phyloP scores from a whole-genome alignment of 2,329 filamentous ascomycete genomes.

The Aureobasidium vineae region DNA sequence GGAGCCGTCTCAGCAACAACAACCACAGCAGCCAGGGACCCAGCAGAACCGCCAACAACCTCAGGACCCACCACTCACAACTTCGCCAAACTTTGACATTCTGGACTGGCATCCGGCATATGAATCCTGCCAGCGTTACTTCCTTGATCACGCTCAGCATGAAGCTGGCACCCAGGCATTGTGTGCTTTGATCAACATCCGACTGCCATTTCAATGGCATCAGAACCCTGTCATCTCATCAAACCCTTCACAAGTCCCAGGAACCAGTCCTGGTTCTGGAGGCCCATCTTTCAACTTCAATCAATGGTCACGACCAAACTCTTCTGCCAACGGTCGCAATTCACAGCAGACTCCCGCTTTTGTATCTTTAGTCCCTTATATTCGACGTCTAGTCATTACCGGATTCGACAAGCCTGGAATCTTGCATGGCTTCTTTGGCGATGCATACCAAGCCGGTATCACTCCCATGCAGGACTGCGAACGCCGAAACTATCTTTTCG shows the following conservation, averaged over 20 bases:
- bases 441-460: slow-evolving; percentile 80
- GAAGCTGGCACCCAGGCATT: slow-evolving; percentile 79
- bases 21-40: slow-evolving; percentile 6
- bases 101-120: slow-evolving; percentile 93
- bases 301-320: slow-evolving; percentile 39
- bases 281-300: slow-evolving; percentile 33
- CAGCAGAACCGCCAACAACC: slow-evolving; percentile 6
- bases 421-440: slow-evolving; percentile 96
- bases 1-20: slow-evolving; percentile 5
- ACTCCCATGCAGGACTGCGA: slow-evolving; percentile 84
- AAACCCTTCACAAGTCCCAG: slow-evolving; percentile 29
- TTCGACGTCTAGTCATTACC: slow-evolving; percentile 84
- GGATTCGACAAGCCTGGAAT: slow-evolving; percentile 84
- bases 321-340: slow-evolving; percentile 40
- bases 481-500: slow-evolving; percentile 90
- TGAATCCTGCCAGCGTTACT: slow-evolving; percentile 85
- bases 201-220: slow-evolving; percentile 76
- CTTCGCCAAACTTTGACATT: slow-evolving; percentile 65
- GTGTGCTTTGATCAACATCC: slow-evolving; percentile 88
- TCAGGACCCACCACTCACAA: slow-evolving; percentile 35
- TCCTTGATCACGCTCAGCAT: slow-evolving; percentile 87
- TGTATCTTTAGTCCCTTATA: slow-evolving; percentile 80
- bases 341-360: slow-evolving; percentile 37
- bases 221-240: slow-evolving; percentile 49
- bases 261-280: slow-evolving; percentile 5